A percentile compares a stretch with the other conserved stretches of the same genome.
Conservation (phyloP, 352 stramenopile species). For the Saprolegnia diclina region DNA sequence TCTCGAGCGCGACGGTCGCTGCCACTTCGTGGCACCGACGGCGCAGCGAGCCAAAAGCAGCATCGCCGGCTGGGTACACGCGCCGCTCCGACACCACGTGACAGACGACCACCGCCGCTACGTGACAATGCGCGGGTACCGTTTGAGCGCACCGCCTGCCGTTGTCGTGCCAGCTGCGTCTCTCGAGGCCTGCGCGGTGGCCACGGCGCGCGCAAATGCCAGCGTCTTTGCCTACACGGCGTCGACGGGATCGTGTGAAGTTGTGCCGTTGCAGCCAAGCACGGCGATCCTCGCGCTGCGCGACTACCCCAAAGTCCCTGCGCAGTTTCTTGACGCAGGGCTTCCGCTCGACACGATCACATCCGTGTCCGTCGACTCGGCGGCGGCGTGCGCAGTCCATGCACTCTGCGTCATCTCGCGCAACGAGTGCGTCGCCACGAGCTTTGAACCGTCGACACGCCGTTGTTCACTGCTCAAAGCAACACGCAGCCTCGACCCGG, state of each 20-base stretch:
- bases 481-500: background rate
- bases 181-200: background rate
- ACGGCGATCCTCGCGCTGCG: too few species aligned
- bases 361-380: too few species aligned
- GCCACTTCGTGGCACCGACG: background rate
- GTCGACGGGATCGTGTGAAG: too few species aligned
- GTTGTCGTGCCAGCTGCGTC: background rate
- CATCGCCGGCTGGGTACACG: background rate
- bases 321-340: too few species aligned
- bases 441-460: background rate
- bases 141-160: background rate
- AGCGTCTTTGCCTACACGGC: too few species aligned
- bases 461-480: background rate
- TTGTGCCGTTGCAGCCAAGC: too few species aligned
- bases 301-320: too few species aligned
- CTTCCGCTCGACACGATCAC: too few species aligned
- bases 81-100: background rate
- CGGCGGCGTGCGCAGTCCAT: too few species aligned
- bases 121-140: background rate
- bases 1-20: background rate
- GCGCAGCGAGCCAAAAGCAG: too few species aligned
- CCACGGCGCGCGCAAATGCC: too few species aligned
- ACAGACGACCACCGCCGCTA: background rate
- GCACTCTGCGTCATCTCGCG: background rate
- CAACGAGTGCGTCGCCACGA: constrained; percentile 16